Base-by-base conservation (phyloP, 2,329 filamentous ascomycete genomes). In the Aphanocladium album region DNA sequence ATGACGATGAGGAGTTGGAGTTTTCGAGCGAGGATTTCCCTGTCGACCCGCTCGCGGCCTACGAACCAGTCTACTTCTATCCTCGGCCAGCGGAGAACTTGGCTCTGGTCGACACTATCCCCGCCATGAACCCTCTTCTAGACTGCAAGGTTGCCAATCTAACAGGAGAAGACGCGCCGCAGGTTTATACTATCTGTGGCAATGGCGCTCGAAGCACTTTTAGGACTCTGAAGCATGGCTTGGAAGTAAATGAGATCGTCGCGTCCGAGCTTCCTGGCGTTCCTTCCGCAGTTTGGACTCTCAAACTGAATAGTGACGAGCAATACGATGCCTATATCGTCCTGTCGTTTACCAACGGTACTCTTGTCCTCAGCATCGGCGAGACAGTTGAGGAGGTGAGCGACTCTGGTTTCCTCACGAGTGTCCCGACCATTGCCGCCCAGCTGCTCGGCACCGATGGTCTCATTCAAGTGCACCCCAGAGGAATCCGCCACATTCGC, bases 311-410 rank as follows among this genome's bases (percentile, higher is more conserved):
- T 41, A 85, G 86, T 21, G 83, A 84, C 19, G 93, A 98, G 67
- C 85, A 93, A 67, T 96, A 88, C 65, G 93, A 99, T 74, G 89
- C 91, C 0, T 97, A 98, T 70, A 96, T 99, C 63, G 85, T 99
- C n/a, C 81, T 99, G 5, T 96, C 92, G 2, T 95, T 96, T 69
- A 87, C 88, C 43, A 96, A 96, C 67, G 89, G 87, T 33, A 99
- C 95, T 0, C 80, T 98, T 14, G 93, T 98, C 1, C 80, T 99
- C 17, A 96, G 92, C 69, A 97, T 99, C 65, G 95, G 93, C 4
- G 95, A 99, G 72, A 96, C 93, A 1, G 95, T 99, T 0, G 93
- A 97, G 72, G 92, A 98, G 75, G 92, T 97, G 3, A 92, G 88
- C 8, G 92, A 98, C 70, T 96, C 93, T 11, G 92, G 93, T 0